These are phyloP conservation scores for Talaromyces trachyspermus DNA, from an alignment of 495 filamentous ascomycete genomes.

Conservation along the genomic window DNA sequence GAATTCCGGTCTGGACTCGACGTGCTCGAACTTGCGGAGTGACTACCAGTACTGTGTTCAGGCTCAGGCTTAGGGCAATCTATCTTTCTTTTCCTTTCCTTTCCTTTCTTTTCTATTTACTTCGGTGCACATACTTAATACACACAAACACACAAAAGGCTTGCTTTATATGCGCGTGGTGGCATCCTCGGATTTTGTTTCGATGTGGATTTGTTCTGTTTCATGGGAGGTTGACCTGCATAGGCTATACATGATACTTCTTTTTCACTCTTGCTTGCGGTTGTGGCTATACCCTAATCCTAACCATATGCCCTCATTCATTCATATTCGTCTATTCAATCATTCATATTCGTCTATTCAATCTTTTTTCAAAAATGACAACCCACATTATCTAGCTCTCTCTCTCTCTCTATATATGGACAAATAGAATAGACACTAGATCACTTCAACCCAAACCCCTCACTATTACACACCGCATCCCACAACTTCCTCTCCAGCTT, in stretches of 20 bases:
- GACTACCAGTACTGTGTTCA: constrained; percentile 34
- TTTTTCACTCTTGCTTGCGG: no score
- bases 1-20: constrained; percentile 32
- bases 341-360: no score
- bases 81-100: not conserved
- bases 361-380: not conserved
- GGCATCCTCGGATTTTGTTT: no score
- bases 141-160: not conserved
- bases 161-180: no score
- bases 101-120: not conserved
- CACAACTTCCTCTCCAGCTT: constrained; percentile 69
- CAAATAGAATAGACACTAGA: not conserved
- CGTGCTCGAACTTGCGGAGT: constrained; percentile 32
- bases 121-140: constrained; percentile 6
- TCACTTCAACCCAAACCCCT: constrained; percentile 89
- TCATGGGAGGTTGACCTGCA: no score
- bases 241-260: no score
- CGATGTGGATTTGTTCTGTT: no score
- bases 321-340: no score
- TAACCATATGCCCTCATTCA: no score
- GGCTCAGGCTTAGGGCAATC: constrained; percentile 4
- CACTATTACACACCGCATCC: constrained; percentile 81
- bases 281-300: no score
- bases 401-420: not conserved
- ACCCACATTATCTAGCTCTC: not conserved